Percentiles rank a stretch among this genome's conserved stretches.
These are phyloP conservation scores for Nemania abortiva DNA, from an alignment of 2,329 filamentous ascomycete genomes.

Conservation along the genomic window DNA sequence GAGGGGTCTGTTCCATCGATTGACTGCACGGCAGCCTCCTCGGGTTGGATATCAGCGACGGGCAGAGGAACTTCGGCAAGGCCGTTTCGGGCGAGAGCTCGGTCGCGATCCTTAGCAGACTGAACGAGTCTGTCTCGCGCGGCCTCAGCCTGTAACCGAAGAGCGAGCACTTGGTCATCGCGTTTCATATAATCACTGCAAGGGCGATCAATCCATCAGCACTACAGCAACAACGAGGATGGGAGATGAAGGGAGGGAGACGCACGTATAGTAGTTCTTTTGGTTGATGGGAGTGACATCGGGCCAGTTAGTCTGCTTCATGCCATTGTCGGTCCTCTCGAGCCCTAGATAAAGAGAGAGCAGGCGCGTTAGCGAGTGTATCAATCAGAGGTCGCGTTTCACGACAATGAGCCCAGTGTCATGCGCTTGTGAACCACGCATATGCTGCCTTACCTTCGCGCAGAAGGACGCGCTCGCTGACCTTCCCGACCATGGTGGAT, in stretches of 20 bases:
- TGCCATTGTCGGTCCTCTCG: slow-evolving; percentile 97
- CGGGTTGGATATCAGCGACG: slow-evolving; percentile 69
- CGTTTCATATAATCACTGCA: slow-evolving; percentile 94
- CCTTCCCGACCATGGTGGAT: slow-evolving; percentile 69
- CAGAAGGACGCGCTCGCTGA: slow-evolving; percentile 73
- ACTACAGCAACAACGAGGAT: neutral
- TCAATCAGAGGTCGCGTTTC: neutral
- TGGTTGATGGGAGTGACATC: slow-evolving; percentile 95
- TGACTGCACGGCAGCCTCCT: slow-evolving; percentile 66
- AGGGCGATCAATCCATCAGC: slow-evolving; percentile 41
- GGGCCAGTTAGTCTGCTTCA: slow-evolving; percentile 95
- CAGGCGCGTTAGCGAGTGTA: neutral
- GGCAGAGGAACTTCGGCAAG: slow-evolving; percentile 73
- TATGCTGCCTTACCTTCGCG: slow-evolving; percentile 63
- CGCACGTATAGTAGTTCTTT: slow-evolving; percentile 98
- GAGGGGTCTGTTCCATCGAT: slow-evolving; percentile 78
- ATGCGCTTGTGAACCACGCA: no score
- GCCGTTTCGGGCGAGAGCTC: slow-evolving; percentile 81
- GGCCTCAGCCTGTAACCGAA: slow-evolving; percentile 89
- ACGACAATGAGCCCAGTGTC: neutral
- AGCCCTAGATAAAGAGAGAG: slow-evolving; percentile 72
- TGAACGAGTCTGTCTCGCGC: slow-evolving; percentile 85
- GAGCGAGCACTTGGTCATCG: slow-evolving; percentile 93
- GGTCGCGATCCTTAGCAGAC: slow-evolving; percentile 87
- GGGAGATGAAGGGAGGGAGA: neutral